Conservation (phyloP, 2,329 filamentous ascomycete species). For the Lachnellula suecica region DNA sequence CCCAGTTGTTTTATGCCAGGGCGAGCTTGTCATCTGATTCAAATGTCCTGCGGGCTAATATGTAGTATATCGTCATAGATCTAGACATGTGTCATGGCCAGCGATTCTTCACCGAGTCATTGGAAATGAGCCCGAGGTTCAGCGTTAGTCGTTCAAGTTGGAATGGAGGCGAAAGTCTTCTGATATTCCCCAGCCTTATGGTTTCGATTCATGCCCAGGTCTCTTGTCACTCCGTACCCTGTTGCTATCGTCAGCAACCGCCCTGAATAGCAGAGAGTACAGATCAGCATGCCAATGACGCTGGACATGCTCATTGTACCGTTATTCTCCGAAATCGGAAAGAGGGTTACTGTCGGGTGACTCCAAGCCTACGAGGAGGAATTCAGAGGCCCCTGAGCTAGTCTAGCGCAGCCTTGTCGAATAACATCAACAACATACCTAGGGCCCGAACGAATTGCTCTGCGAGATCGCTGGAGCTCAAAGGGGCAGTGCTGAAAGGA, state of each 20-base stretch:
- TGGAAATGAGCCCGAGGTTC: no score
- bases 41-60: neutral
- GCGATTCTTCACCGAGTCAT: conserved; percentile 1
- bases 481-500: neutral
- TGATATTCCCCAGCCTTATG: neutral
- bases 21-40: neutral
- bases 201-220: no score
- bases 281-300: neutral
- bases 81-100: neutral
- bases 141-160: neutral
- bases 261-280: neutral
- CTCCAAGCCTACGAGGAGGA: no score
- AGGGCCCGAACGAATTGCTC: neutral
- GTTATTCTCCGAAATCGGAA: neutral
- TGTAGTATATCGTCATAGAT: neutral
- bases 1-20: neutral
- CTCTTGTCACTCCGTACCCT: no score
- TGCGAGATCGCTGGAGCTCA: neutral
- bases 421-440: neutral
- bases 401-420: neutral
- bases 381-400: neutral
- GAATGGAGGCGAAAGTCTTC: neutral
- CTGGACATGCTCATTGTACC: neutral
- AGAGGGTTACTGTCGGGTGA: neutral
- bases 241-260: neutral